Percentiles rank a stretch among this genome's conserved stretches.
Conservation (phyloP, 164 flowering plant genomes). For the grape (Vitis vinifera) region DNA sequence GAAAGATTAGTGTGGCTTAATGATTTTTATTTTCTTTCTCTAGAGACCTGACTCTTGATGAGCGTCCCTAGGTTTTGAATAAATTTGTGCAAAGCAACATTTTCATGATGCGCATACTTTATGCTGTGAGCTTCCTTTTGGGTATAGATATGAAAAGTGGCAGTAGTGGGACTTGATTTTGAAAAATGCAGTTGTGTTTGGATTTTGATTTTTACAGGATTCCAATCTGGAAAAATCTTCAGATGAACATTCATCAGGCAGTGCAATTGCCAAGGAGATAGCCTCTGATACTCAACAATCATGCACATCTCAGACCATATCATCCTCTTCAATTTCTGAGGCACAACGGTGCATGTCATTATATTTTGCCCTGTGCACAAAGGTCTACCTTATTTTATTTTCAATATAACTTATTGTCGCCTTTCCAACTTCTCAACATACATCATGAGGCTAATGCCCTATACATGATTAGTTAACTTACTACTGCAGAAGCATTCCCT, state of each 20-base stretch:
- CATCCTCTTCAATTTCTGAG: conserved; percentile 57
- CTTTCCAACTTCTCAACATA: not conserved
- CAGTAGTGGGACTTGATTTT: not conserved
- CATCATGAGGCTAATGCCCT: not conserved
- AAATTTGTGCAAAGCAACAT: too few species aligned
- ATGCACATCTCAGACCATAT: conserved; percentile 33
- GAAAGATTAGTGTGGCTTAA: too few species aligned
- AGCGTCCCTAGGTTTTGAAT: too few species aligned
- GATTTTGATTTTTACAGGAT: conserved; percentile 39
- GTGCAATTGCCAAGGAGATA: conserved; percentile 31
- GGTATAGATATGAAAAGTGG: not conserved
- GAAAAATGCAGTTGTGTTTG: not conserved
- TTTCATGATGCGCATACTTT: too few species aligned
- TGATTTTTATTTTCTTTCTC: too few species aligned
- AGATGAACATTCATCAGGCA: conserved; percentile 34
- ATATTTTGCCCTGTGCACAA: conserved; percentile 94
- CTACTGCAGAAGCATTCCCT: conserved; percentile 79
- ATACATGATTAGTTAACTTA: not conserved
- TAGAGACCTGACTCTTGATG: too few species aligned
- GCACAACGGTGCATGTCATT: conserved; percentile 86
- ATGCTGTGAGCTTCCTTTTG: too few species aligned
- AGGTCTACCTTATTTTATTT: conserved; percentile 42
- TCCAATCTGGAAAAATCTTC: conserved; percentile 35
- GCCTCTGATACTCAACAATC: conserved; percentile 40
- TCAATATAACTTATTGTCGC: not conserved